Evolutionary conservation across 2,329 filamentous ascomycete genomes (phyloP), one percentile per base, ranked within the genome.

Genomic region (Mycogone perniciosa): DNA sequence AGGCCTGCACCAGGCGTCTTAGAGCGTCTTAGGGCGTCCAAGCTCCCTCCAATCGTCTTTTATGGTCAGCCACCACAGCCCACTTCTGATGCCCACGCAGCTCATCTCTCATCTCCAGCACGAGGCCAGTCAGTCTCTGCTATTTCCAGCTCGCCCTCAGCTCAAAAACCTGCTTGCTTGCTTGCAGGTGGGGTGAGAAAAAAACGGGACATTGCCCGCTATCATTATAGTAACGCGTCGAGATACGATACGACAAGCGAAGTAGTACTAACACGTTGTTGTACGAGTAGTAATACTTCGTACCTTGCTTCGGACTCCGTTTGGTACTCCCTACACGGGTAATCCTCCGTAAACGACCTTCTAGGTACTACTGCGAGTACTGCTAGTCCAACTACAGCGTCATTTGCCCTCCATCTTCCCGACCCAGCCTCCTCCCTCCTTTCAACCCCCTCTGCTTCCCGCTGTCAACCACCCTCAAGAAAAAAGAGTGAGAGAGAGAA

Each of bases 121-220:
- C 20, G 20, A 20, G 20, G 20, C 20, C 20, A 20, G 20, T 20
- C 20, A 20, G 20, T 20, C 20, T 20, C 20, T 20, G 43, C 43
- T 45, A 37, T 37, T 40, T 43, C 40, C 46, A 37, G 34, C 47
- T 44, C 48, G 41, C 44, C 41, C 48, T 50, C 48, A 51, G 48
- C 48, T 43, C 37, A 51, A 31, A 41, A 51, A 7, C 33, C 11
- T 35, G 48, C 44, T 51, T 51, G 48, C 44, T 51, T 51, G 48
- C 48, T 51, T 51, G 48, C 43, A 51, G 48, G 43, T 46, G 48
- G 33, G 7, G 33, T 31, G 31, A 35, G 43, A 20, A 11, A 46
- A 51, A 51, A 46, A 29, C 35, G 43, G 48, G 42, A 31, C 48
- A 34, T 26, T 30, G 20, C 33, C 33, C 7, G 33, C 33, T 35